Evolutionary conservation across 371 early-diverging fungal genomes (phyloP), one percentile per base, ranked within the genome.

Genomic region (Massospora cicadina): DNA sequence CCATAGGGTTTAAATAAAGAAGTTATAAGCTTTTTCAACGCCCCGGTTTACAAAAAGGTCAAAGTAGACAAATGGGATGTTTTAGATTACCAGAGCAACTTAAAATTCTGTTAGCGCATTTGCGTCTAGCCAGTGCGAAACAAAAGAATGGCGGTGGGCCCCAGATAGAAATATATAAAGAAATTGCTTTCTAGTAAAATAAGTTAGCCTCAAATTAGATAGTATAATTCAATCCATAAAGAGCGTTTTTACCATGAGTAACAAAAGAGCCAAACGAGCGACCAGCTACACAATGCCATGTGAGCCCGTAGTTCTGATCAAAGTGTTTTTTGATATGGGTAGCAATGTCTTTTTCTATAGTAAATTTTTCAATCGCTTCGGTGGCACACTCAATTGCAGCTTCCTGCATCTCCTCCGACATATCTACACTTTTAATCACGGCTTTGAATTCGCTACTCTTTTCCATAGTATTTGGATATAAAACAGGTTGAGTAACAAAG

Each of bases 221-320:
- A n/a, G n/a, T n/a, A n/a, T n/a, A n/a, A n/a, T n/a, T n/a, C n/a
- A 62, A 33, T 57, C 27, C 53, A 31, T 28, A 23, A 53, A 30
- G 10, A 24, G 43, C n/a, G n/a, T 30, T 56, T 71, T 74, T 81
- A 93, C 92, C 92, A 71, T 98, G 96, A 31, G 98, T 96, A 12
- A 96, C 98, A 69, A 90, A 95, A 61, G 91, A 91, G 62, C 96
- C 98, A 85, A 95, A 97, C 81, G 90, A 95, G 66, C 93, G 82
- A 63, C 98, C 98, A 60, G 95, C 98, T 66, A 97, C 88, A 72
- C 92, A 94, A 73, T 98, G 98, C 97, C 98, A 98, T 60, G 95
- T 91, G 43, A 90, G 85, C 68, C 93, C 91, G 76, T 91, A 94
- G 80, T 93, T 91, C 76, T 89, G 90, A 82, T 98, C 98, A 71